Base-by-base conservation (phyloP, 2,329 filamentous ascomycete genomes). In the Aspergillus sp. region DNA sequence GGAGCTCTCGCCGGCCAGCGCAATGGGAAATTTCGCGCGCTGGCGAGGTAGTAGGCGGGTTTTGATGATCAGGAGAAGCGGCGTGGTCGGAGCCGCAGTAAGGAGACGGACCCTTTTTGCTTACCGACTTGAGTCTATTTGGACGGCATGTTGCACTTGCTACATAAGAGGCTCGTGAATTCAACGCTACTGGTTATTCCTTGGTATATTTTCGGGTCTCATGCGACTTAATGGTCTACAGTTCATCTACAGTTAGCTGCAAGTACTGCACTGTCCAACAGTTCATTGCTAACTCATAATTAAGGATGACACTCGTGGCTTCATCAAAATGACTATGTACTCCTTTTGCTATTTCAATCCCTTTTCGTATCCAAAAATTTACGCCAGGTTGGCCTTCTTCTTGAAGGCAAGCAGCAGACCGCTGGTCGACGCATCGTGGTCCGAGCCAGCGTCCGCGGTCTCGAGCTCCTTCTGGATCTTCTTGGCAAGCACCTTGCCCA, bases 401-500 rank as follows among this genome's bases (percentile, higher is more conserved):
- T 96, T 96, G 83, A 97, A 99, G 8, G 91, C 91, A 62, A 89
- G 89, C 78, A 99, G 92, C 68, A 99, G 83, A 27, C 93, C 91
- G 65, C 88, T 91, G 10, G 95, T 99, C 71, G 90, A 95, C 64
- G 87, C 82, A 77, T 99, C 95, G 80, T 99, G 95, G 60, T 84
- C 86, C 61, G 82, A 81, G 57, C 88, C 87, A 62, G 86, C 90
- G n/a, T 84, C 78, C 74, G 89, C 84, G 67, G 78, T 80, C 73
- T 97, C 92, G 61, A 99, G 85, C 84, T 99, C 95, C 72, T 80
- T 77, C 70, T 91, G 88, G 66, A 93, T 92, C 82, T 92, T 93
- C 88, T 94, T 98, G 63, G 95, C 95, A 67, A 99, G 83, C 42
- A 90, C 88, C 89, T 99, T 99, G 78, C 95, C 95, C 64, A 99